phyloP scores from a whole-genome alignment of 2,329 filamentous ascomycete species.

The Apiospora sp. region DNA sequence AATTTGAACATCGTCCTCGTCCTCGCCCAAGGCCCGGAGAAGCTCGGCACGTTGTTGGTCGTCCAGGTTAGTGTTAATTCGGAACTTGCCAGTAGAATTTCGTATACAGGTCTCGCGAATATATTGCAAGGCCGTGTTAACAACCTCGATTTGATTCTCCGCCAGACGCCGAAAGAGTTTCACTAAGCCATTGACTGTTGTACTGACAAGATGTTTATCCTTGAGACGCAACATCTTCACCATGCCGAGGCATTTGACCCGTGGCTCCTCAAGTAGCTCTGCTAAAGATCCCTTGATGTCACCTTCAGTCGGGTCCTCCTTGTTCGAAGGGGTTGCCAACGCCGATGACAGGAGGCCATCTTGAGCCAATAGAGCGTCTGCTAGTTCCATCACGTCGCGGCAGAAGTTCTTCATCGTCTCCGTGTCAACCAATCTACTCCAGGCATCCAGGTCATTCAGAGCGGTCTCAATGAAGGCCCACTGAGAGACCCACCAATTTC shows the following conservation, averaged over 20 bases:
- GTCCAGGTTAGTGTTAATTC: slow-evolving; percentile 80
- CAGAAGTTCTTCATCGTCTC: slow-evolving; percentile 89
- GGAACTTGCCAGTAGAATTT: slow-evolving; percentile 61
- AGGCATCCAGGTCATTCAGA: slow-evolving; percentile 83
- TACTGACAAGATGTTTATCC: slow-evolving; percentile 84
- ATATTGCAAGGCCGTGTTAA: slow-evolving; percentile 63
- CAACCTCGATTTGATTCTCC: slow-evolving; percentile 77
- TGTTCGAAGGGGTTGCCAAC: slow-evolving; percentile 49
- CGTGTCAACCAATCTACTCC: slow-evolving; percentile 81
- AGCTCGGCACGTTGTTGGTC: slow-evolving; percentile 87
- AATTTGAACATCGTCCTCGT: slow-evolving; percentile 59
- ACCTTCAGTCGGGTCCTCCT: slow-evolving; percentile 40
- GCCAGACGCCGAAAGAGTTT: slow-evolving; percentile 86
- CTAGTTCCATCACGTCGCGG: slow-evolving; percentile 93
- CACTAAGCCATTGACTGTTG: slow-evolving; percentile 81
- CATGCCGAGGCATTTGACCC: slow-evolving; percentile 70
- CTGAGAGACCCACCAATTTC: slow-evolving; percentile 82
- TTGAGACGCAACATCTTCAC: slow-evolving; percentile 90
- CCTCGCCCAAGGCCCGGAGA: slow-evolving; percentile 67
- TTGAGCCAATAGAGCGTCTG: slow-evolving; percentile 83
- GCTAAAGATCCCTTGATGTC: slow-evolving; percentile 46
- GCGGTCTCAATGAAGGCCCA: slow-evolving; percentile 85
- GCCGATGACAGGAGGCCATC: slow-evolving; percentile 84
- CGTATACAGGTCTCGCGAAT: slow-evolving; percentile 74
- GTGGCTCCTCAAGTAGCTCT: slow-evolving; percentile 69